phyloP scores from a whole-genome alignment of 78 protist genomes.

The Planoprotostelium fungivorum region DNA sequence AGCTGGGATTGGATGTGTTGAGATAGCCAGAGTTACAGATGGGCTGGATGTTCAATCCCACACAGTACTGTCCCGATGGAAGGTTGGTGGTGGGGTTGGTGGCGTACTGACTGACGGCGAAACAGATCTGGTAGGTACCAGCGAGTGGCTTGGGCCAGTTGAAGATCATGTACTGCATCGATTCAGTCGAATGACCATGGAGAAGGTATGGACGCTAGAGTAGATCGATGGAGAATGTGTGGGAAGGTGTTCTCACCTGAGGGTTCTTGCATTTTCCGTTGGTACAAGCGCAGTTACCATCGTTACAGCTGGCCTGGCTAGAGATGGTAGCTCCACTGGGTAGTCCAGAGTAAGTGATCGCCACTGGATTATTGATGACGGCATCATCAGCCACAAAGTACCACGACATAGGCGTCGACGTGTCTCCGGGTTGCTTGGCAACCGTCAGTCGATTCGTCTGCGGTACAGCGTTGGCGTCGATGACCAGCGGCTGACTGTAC shows the following conservation, averaged over 20 bases:
- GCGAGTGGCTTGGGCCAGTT: neutral
- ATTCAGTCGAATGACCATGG: too few species aligned
- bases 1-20: neutral
- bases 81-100: neutral
- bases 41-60: neutral
- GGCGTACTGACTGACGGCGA: neutral
- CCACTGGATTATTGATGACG: neutral
- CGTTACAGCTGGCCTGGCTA: neutral
- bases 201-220: too few species aligned
- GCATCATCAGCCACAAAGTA: neutral
- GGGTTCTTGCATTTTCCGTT: neutral
- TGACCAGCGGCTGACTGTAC: neutral
- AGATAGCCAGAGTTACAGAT: neutral
- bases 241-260: too few species aligned
- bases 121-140: neutral
- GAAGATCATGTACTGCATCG: neutral
- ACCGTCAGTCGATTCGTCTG: neutral
- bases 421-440: neutral
- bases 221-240: too few species aligned
- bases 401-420: neutral
- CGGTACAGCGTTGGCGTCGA: neutral
- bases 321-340: neutral
- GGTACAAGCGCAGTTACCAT: neutral
- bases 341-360: neutral
- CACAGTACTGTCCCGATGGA: neutral